These are phyloP conservation scores for Lentinula novae-zelandiae DNA, from an alignment of 1,284 basidiomycete genomes.

Conservation along the genomic window DNA sequence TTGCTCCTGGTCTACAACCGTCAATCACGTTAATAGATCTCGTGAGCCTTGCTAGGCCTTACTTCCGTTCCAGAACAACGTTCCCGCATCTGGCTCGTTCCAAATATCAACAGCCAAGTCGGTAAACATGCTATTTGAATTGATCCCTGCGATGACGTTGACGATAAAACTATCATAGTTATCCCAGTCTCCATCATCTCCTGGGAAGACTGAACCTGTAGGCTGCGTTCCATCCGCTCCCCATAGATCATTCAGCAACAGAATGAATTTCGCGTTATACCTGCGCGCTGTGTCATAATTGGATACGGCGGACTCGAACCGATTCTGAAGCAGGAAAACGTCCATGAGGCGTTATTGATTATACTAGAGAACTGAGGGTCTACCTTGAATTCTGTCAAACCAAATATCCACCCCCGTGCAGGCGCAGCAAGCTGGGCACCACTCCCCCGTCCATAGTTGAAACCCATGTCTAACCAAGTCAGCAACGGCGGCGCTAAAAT, in stretches of 20 bases:
- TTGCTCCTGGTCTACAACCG: constrained; percentile 14
- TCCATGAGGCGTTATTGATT: neutral
- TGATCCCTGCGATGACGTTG: constrained; percentile 18
- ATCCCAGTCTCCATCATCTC: constrained; percentile 15
- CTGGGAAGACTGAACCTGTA: constrained; percentile 16
- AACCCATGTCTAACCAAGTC: constrained; percentile 17
- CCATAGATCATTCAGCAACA: constrained; percentile 22
- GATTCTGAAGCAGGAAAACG: constrained; percentile 2
- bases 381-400: constrained; percentile 16
- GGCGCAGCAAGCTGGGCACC: constrained; percentile 16
- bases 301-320: constrained; percentile 19
- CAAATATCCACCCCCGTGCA: constrained; percentile 18
- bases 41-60: neutral
- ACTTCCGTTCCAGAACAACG: constrained; percentile 18
- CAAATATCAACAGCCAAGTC: constrained; percentile 20
- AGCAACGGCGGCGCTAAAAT: neutral
- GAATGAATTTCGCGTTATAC: constrained; percentile 18
- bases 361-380: too few species aligned
- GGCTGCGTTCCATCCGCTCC: constrained; percentile 20
- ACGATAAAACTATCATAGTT: constrained; percentile 19
- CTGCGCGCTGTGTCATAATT: constrained; percentile 19
- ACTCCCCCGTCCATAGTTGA: constrained; percentile 21
- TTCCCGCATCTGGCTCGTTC: constrained; percentile 20
- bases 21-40: neutral
- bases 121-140: constrained; percentile 19